phyloP scores from a whole-genome alignment of 768 basidiomycete species.

The Gymnopilus dilepis region DNA sequence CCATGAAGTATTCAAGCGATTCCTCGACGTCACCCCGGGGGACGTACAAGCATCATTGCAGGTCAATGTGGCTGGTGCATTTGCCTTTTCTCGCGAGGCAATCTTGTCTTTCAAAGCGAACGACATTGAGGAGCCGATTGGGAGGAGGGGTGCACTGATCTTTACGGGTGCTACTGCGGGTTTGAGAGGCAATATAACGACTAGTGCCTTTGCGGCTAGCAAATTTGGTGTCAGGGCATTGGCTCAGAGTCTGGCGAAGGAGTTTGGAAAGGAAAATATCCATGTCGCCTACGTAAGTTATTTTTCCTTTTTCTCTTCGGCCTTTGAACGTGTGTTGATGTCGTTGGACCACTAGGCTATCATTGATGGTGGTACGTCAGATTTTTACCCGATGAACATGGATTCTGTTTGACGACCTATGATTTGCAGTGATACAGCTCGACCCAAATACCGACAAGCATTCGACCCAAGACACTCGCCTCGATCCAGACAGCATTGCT shows the following conservation, averaged over 20 bases:
- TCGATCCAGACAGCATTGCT: conserved; percentile 47
- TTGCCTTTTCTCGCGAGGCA: conserved; percentile 67
- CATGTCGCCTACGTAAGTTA: conserved; percentile 74
- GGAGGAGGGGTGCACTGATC: conserved; percentile 66
- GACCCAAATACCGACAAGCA: conserved; percentile 34
- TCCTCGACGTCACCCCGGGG: conserved; percentile 64
- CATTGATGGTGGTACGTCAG: conserved; percentile 63
- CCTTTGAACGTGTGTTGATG: background rate
- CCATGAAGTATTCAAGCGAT: conserved; percentile 64
- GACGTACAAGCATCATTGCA: conserved; percentile 58
- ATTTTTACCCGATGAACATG: too few species aligned
- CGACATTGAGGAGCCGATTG: conserved; percentile 46
- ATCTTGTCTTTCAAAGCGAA: conserved; percentile 66
- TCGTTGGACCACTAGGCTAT: conserved; percentile 48
- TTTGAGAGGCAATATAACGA: conserved; percentile 62
- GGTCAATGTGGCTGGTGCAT: conserved; percentile 60
- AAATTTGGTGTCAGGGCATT: conserved; percentile 69
- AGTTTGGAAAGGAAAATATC: conserved; percentile 76
- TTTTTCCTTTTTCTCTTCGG: conserved; percentile 25
- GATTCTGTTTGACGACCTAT: background rate
- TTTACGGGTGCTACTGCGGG: conserved; percentile 80
- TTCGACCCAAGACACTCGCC: conserved; percentile 48
- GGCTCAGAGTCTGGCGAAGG: conserved; percentile 74
- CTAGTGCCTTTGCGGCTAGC: conserved; percentile 66
- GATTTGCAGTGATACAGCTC: conserved; percentile 39